These are phyloP conservation scores for Fusarium beomiforme DNA, from an alignment of 2,329 filamentous ascomycete species.

Conservation along the genomic window DNA sequence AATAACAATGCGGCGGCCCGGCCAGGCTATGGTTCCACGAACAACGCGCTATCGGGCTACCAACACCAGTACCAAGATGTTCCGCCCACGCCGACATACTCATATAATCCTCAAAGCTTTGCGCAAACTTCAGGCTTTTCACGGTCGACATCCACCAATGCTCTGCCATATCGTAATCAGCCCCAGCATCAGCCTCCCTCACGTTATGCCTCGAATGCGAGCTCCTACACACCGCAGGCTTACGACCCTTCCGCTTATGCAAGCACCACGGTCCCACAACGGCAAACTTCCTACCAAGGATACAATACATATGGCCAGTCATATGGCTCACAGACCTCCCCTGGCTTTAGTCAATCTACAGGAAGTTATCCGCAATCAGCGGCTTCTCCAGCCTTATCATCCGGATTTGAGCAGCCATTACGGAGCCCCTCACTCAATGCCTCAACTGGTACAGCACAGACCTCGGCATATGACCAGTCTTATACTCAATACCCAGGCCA, in stretches of 20 bases:
- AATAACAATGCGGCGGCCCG: conserved; percentile 53
- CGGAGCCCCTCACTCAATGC: conserved; percentile 49
- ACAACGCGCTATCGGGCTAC: conserved; percentile 60
- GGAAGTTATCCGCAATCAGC: conserved; percentile 41
- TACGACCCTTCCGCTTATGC: conserved; percentile 72
- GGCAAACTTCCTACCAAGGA: conserved; percentile 61
- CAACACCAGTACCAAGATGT: conserved; percentile 61
- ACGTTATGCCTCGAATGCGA: conserved; percentile 50
- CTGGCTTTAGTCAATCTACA: conserved; percentile 50
- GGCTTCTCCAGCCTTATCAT: conserved; percentile 45
- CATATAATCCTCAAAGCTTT: conserved; percentile 80
- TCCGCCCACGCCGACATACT: conserved; percentile 57
- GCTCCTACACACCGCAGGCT: conserved; percentile 61
- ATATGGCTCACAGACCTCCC: conserved; percentile 52
- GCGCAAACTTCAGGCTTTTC: conserved; percentile 47
- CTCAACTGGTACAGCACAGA: conserved; percentile 42
- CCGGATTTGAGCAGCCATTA: conserved; percentile 55
- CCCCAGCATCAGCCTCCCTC: conserved; percentile 48
- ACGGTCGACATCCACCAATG: conserved; percentile 63
- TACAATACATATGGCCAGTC: conserved; percentile 57
- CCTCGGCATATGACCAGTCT: conserved; percentile 51
- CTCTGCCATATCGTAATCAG: conserved; percentile 60
- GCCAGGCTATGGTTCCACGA: conserved; percentile 55
- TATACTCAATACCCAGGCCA: conserved; percentile 51
- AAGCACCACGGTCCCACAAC: conserved; percentile 57